Evolutionary conservation across 129 eudicot genomes (phyloP).

Genomic region (Scalesia atractyloides): DNA sequence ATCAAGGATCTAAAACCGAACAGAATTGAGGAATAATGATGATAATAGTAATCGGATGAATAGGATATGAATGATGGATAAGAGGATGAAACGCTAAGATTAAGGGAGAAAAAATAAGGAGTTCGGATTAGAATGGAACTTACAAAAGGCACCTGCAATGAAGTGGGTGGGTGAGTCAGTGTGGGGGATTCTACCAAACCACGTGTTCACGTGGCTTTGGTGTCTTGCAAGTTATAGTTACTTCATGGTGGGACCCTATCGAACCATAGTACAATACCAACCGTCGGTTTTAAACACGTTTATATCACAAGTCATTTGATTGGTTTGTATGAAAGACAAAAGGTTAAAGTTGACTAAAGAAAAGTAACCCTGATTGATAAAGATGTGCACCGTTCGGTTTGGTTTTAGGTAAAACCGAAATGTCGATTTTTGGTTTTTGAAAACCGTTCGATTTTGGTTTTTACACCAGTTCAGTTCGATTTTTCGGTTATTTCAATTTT

Average conservation of each 20-base stretch:
- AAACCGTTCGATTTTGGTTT: too few relatives aligned
- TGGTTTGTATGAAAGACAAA: background rate
- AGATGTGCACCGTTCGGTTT: too few relatives aligned
- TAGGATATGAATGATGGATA: conserved; percentile 16
- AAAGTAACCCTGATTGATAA: too few relatives aligned
- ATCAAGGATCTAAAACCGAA: background rate
- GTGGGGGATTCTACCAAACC: conserved; percentile 26
- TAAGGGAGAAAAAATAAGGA: too few relatives aligned
- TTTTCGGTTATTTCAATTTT: too few relatives aligned
- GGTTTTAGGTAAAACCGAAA: too few relatives aligned
- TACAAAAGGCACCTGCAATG: too few relatives aligned
- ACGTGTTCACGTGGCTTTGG: conserved; percentile 13
- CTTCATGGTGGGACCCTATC: conserved; percentile 3
- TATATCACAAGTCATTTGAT: background rate
- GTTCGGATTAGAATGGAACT: too few relatives aligned
- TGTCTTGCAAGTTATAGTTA: conserved; percentile 1
- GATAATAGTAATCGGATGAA: background rate
- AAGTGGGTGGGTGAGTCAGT: background rate
- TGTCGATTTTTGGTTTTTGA: too few relatives aligned
- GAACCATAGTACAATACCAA: background rate
- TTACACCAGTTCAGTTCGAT: too few relatives aligned
- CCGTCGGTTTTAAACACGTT: conserved; percentile 10
- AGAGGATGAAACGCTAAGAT: conserved; percentile 17
- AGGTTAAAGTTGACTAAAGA: background rate
- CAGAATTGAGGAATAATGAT: background rate